Base-by-base conservation (phyloP, 1,139 yeast genomes). In the Meyerozyma athensensis region DNA sequence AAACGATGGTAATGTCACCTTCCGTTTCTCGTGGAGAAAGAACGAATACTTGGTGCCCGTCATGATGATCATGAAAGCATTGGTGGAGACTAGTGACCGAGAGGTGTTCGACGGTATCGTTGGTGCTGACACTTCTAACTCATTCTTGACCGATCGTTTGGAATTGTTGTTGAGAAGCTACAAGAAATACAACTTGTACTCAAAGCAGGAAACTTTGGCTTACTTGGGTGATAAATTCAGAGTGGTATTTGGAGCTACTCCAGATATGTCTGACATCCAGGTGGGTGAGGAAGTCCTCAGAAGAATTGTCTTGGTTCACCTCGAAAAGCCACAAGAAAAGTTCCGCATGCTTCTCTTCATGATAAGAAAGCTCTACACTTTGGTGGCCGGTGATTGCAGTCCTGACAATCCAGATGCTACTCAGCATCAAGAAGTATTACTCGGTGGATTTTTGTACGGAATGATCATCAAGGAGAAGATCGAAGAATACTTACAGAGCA, bases 381-480 rank as follows among this genome's bases (percentile, higher is more conserved):
- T 94, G 48, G 97, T 92, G 36, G 96, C 96, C 30, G 97, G 97
- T 42, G 97, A 90, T 56, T 90, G 97, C 64, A 72, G 92, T 42
- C 94, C 97, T 18, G 99, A 92, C 61, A 92, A 94, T 66, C 98
- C 99, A 55, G 99, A 92, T 81, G 95, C 97, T 32, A 87, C 97
- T 7, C 98, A 94, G 68, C 97, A 92, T 71, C 99, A 92, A 67
- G 99, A 92, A 67, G 89, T 92, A 22, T 68, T 92, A 47, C 73
- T 92, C 40, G 98, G 98, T 45, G 99, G 99, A 17, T 89, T 92
- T 75, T 71, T 92, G 40, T 92, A 87, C 54, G 97, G 97, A 48
- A 90, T 90, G 96, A 92, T 92, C 49, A 65, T 92, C 54, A 92
- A 94, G 63, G 99, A 92, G 65, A 92, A 92, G 59, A 81, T 92